Evolutionary conservation across 129 eudicot species (phyloP).

Genomic region (Lactuca sativa): DNA sequence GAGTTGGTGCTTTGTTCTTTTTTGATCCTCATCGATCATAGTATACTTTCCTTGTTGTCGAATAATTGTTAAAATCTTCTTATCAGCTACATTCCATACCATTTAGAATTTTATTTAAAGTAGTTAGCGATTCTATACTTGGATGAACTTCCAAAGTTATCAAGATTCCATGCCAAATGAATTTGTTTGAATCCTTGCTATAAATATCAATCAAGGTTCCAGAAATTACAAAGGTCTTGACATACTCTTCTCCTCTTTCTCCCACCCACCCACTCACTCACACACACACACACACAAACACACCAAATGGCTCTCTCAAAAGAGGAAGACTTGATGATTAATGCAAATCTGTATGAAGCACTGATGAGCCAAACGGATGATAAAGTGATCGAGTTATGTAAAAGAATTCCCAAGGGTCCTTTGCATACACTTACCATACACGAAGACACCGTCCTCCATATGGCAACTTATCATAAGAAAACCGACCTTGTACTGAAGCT

Average conservation of each 20-base stretch:
- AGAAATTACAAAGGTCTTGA: background rate
- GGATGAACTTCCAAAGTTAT: background rate
- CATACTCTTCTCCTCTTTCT: background rate
- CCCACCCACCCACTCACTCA: background rate
- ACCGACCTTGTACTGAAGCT: slow-evolving; percentile 15
- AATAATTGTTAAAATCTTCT: no score
- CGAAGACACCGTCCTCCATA: slow-evolving; percentile 37
- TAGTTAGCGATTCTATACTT: background rate
- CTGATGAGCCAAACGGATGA: slow-evolving; percentile 11
- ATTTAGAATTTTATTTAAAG: background rate
- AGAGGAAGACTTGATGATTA: slow-evolving; percentile 7
- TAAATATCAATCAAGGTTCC: background rate
- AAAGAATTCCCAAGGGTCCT: slow-evolving; percentile 26
- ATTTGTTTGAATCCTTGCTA: background rate
- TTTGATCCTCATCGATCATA: background rate
- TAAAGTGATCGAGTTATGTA: slow-evolving; percentile 23
- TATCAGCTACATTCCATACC: background rate
- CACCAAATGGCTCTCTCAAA: slow-evolving; percentile 21
- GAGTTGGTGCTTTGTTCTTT: background rate
- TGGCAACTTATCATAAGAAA: slow-evolving; percentile 35
- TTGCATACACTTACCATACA: slow-evolving; percentile 30
- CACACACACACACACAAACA: background rate
- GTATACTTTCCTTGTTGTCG: background rate
- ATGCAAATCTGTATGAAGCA: slow-evolving; percentile 15
- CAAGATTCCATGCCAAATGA: background rate